Evolutionary conservation across 352 stramenopile species (phyloP).

Genomic region (Pythium aphanidermatum): DNA sequence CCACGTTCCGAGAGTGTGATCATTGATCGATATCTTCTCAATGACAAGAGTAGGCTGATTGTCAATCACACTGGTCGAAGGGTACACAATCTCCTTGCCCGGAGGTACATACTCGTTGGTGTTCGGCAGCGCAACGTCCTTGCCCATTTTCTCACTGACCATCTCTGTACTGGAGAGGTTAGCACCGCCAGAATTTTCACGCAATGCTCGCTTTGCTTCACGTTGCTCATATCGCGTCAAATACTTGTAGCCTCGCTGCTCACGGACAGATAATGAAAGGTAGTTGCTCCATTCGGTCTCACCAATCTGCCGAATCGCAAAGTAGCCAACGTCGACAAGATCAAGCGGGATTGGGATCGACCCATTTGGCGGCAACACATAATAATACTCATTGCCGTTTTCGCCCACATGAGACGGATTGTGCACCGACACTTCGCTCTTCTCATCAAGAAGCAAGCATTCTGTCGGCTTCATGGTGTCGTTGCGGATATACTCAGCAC

Average conservation of each 20-base stretch:
- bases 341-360: slow-evolving; percentile 68
- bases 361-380: slow-evolving; percentile 39
- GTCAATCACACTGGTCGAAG: slow-evolving; percentile 67
- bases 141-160: slow-evolving; percentile 64
- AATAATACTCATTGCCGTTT: slow-evolving; percentile 42
- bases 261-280: slow-evolving; percentile 55
- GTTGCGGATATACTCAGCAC: slow-evolving; percentile 69
- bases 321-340: slow-evolving; percentile 60
- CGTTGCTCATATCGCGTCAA: slow-evolving; percentile 67
- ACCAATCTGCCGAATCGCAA: slow-evolving; percentile 78
- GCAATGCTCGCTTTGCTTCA: slow-evolving; percentile 55
- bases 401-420: slow-evolving; percentile 44
- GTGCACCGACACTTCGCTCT: slow-evolving; percentile 35
- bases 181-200: slow-evolving; percentile 28
- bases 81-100: slow-evolving; percentile 64
- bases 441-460: slow-evolving; percentile 55
- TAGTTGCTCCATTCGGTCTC: slow-evolving; percentile 84
- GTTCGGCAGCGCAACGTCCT: slow-evolving; percentile 46
- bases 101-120: slow-evolving; percentile 32
- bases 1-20: slow-evolving; percentile 51
- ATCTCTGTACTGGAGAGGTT: slow-evolving; percentile 45
- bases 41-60: slow-evolving; percentile 75
- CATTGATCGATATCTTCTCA: slow-evolving; percentile 68
- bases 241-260: slow-evolving; percentile 70
- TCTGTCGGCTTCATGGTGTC: slow-evolving; percentile 72